Evolutionary conservation across 2,329 filamentous ascomycete genomes (phyloP).

Genomic region (Aspergillus piperis): DNA sequence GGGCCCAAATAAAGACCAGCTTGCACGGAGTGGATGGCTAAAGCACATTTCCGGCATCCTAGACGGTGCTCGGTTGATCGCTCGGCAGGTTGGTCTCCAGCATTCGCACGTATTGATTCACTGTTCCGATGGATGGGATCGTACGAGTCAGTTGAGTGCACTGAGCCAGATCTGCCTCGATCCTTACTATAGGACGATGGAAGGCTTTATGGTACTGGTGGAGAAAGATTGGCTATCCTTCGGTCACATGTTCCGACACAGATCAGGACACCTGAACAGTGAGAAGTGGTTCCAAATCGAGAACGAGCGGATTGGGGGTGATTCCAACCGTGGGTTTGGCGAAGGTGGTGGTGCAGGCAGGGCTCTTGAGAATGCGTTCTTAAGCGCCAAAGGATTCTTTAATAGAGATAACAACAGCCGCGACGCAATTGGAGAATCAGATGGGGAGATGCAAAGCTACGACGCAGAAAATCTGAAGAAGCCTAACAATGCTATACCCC

Average conservation of each 20-base stretch:
- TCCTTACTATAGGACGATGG: conserved; percentile 89
- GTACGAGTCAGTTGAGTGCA: conserved; percentile 90
- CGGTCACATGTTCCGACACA: conserved; percentile 93
- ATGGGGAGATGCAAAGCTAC: conserved; percentile 53
- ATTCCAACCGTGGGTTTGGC: conserved; percentile 42
- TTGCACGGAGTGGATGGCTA: conserved; percentile 85
- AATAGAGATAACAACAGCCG: conserved; percentile 73
- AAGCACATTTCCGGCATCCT: conserved; percentile 84
- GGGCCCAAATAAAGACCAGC: conserved; percentile 75
- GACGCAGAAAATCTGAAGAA: conserved; percentile 51
- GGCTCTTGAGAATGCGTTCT: conserved; percentile 80
- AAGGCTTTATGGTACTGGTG: conserved; percentile 90
- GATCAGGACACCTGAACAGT: conserved; percentile 82
- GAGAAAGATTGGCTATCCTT: conserved; percentile 99
- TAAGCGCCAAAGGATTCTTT: conserved; percentile 87
- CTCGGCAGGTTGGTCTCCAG: conserved; percentile 82
- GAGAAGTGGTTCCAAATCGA: conserved; percentile 94
- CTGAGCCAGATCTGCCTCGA: conserved; percentile 91
- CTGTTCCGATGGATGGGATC: conserved; percentile 98
- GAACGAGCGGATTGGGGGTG: conserved; percentile 71
- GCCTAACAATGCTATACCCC: conserved; percentile 29
- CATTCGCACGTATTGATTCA: conserved; percentile 96
- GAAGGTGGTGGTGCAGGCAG: conserved; percentile 58
- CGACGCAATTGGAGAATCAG: conserved; percentile 64
- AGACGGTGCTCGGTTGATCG: conserved; percentile 80